phyloP scores from a whole-genome alignment of 352 stramenopile species.

The Globisporangium iwayamae region DNA sequence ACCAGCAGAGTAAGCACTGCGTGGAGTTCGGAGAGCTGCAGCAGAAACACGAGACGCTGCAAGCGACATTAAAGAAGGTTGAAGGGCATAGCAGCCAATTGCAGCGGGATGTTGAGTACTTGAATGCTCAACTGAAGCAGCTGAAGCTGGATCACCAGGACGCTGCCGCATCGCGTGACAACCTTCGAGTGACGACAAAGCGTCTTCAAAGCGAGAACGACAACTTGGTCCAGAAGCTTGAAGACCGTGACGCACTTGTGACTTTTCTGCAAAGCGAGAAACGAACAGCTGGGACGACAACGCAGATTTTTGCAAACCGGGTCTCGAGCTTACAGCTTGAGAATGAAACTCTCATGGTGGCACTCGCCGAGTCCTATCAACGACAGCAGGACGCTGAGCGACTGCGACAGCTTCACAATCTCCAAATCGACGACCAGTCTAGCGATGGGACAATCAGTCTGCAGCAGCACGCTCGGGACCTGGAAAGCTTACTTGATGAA shows the following conservation, averaged over 20 bases:
- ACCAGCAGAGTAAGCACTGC: constrained; percentile 25
- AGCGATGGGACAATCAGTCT: background rate
- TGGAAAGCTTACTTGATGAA: constrained; percentile 33
- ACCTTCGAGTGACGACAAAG: constrained; percentile 11
- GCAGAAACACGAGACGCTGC: constrained; percentile 24
- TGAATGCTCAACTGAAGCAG: constrained; percentile 11
- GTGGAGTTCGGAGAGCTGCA: constrained; percentile 20
- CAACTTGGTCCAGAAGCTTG: constrained; percentile 13
- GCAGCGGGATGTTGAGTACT: constrained; percentile 7
- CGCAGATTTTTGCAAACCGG: constrained; percentile 18
- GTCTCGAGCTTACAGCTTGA: constrained; percentile 9
- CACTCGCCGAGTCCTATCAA: constrained; percentile 1
- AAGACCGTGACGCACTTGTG: constrained; percentile 5
- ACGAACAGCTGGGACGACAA: constrained; percentile 3
- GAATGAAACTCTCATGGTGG: constrained; percentile 13
- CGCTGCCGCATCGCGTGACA: constrained; percentile 8
- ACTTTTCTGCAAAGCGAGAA: constrained; percentile 7
- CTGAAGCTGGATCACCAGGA: constrained; percentile 17
- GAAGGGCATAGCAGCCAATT: constrained; percentile 7
- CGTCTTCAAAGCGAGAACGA: constrained; percentile 20
- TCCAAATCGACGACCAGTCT: constrained; percentile 2
- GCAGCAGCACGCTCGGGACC: constrained; percentile 13
- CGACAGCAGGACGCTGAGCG: background rate
- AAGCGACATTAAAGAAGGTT: constrained; percentile 23
- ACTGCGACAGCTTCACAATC: background rate